Evolutionary conservation across 2,329 filamentous ascomycete genomes (phyloP).

Genomic region (Fusarium begoniae): DNA sequence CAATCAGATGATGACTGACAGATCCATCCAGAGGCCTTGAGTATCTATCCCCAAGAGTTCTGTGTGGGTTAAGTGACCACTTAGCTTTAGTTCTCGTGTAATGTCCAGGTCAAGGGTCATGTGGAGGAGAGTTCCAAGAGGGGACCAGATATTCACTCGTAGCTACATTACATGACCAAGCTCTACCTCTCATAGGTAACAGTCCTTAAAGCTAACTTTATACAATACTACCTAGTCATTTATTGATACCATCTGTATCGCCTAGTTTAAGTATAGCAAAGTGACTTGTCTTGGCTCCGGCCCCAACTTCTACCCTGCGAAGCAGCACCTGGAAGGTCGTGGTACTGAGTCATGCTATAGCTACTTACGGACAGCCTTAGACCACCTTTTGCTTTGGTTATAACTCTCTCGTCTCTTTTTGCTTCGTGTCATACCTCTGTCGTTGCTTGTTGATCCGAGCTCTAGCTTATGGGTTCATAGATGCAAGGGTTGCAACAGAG

Average conservation of each 20-base stretch:
- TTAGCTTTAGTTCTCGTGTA: background rate
- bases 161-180: background rate
- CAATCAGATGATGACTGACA: background rate
- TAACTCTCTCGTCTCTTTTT: too few species aligned
- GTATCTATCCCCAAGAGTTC: background rate
- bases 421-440: background rate
- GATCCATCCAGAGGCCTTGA: background rate
- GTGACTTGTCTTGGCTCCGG: background rate
- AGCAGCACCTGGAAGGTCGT: background rate
- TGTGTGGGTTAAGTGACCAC: background rate
- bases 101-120: background rate
- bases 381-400: accelerated
- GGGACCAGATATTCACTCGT: background rate
- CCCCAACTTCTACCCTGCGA: background rate
- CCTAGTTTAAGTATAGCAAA: background rate
- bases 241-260: too few species aligned
- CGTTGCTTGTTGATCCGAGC: background rate
- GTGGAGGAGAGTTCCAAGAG: background rate
- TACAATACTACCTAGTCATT: background rate
- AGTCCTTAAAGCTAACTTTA: background rate
- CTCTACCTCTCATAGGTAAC: background rate
- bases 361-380: background rate
- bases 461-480: background rate
- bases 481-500: background rate
- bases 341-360: too few species aligned